Evolutionary conservation across 257 asterid genomes (phyloP).

Genomic region (Cordia subcordata): DNA sequence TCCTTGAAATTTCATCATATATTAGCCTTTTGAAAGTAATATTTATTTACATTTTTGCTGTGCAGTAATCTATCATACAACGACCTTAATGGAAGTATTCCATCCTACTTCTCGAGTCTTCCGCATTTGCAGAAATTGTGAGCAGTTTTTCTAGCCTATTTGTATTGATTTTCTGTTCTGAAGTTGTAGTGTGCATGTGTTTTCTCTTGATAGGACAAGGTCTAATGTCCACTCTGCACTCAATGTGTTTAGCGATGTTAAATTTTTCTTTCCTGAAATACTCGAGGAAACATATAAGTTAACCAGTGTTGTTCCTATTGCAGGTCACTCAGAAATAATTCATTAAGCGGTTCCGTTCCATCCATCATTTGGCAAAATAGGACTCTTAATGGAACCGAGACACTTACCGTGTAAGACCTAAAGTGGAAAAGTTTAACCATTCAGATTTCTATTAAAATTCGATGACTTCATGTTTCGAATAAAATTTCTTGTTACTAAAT

Average conservation of each 20-base stretch:
- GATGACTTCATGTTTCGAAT: too few species aligned
- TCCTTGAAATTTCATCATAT: not conserved
- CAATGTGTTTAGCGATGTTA: not conserved
- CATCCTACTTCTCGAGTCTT: constrained; percentile 72
- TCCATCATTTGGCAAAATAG: constrained; percentile 77
- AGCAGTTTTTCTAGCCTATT: constrained; percentile 29
- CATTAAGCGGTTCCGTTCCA: constrained; percentile 75
- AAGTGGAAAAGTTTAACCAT: not conserved
- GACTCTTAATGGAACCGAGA: constrained; percentile 52
- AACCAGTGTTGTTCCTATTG: not conserved
- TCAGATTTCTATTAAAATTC: too few species aligned
- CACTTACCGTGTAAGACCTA: constrained; percentile 61
- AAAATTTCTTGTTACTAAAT: not conserved
- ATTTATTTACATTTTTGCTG: constrained; percentile 11
- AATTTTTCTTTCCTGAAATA: not conserved
- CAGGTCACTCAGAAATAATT: constrained; percentile 81
- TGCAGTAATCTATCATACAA: constrained; percentile 78
- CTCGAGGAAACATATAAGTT: too few species aligned
- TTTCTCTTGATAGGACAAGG: too few species aligned
- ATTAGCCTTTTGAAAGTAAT: not conserved
- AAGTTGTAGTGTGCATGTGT: not conserved
- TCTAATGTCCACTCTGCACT: not conserved
- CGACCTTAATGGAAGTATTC: constrained; percentile 71
- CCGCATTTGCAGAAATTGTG: constrained; percentile 77
- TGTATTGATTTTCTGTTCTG: not conserved